Evolutionary conservation across 345 rosid species (phyloP), one percentile per base, ranked within the genome.

Genomic region (Populus deltoides): DNA sequence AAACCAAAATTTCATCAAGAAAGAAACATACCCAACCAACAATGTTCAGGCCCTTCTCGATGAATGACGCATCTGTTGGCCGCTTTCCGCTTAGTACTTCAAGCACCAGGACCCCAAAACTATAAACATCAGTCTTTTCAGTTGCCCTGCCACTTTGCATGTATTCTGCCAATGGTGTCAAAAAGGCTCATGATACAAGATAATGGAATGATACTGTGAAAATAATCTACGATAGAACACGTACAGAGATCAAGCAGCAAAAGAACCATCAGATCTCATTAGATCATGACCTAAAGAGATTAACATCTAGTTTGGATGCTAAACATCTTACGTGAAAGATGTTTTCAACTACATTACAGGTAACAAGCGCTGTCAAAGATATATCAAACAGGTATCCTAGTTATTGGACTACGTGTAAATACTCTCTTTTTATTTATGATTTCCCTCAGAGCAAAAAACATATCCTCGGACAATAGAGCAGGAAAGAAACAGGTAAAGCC

Each of bases 141-240:
- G 99, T 96, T 78, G 99, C 98, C 85, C 99, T 91, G 74, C 99
- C 98, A 74, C 97, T 96, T 82, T 87, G 97, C 99, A 96, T 94
- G 71, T 96, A 96, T 81, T 96, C 98, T 94, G 87, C 83, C 78
- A 74, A 81, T 39, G 67, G 41, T 80, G n/a, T n/a, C 29, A 78
- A 68, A 47, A 47, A 55, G 57, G 77, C 13, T 78, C 35, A 62
- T 63, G 31, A 59, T 41, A 73, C 15, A 49, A 7, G 25, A 33
- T 33, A 11, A 27, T 18, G 38, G 24, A 43, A 53, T 8, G 41
- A 24, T 68, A n/a, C 13, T 59, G 59, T 1, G 57, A 59, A 10
- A 45, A 74, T 20, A 45, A 74, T 24, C 47, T 31, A 73, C 24
- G 18, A 57, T 29, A 74, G 33, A 45, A 9, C 57, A 43, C 9